Evolutionary conservation across 768 basidiomycete species (phyloP).

Genomic region (Tulasnella sp.): DNA sequence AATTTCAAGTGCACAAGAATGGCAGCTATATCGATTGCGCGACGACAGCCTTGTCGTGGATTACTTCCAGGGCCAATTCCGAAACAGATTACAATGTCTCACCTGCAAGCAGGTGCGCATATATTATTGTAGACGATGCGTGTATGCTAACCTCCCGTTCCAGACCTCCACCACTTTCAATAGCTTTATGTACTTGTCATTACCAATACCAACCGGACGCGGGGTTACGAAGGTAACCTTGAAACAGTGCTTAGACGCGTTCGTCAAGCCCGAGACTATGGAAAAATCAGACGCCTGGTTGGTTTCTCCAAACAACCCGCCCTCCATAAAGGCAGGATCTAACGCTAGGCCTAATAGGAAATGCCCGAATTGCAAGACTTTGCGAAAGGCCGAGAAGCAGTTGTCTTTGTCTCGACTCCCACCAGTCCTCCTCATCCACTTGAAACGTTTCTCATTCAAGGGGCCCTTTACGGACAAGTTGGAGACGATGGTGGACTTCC

Average conservation of each 20-base stretch:
- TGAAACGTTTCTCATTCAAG: conserved; percentile 90
- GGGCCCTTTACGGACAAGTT: conserved; percentile 95
- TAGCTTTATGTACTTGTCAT: conserved; percentile 89
- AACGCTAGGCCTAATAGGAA: conserved; percentile 60
- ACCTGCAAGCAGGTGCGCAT: conserved; percentile 82
- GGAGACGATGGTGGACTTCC: conserved; percentile 93
- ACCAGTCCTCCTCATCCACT: conserved; percentile 87
- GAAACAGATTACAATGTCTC: conserved; percentile 84
- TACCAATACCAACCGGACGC: conserved; percentile 78
- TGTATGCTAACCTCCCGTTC: conserved; percentile 34
- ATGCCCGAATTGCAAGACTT: conserved; percentile 90
- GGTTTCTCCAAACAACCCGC: conserved; percentile 38
- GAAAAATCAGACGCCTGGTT: conserved; percentile 95
- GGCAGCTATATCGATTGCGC: conserved; percentile 84
- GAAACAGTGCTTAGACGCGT: conserved; percentile 81
- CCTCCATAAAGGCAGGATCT: background rate
- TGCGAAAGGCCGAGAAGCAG: conserved; percentile 82
- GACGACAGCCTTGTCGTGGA: conserved; percentile 96
- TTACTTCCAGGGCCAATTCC: conserved; percentile 96
- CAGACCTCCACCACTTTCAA: conserved; percentile 98
- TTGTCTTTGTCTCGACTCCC: conserved; percentile 91
- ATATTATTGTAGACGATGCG: background rate
- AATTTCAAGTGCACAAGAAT: conserved; percentile 90
- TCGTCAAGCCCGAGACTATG: conserved; percentile 87
- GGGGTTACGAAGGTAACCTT: conserved; percentile 65